Conservation (phyloP, 768 basidiomycete genomes). For the Lactarius vividus region DNA sequence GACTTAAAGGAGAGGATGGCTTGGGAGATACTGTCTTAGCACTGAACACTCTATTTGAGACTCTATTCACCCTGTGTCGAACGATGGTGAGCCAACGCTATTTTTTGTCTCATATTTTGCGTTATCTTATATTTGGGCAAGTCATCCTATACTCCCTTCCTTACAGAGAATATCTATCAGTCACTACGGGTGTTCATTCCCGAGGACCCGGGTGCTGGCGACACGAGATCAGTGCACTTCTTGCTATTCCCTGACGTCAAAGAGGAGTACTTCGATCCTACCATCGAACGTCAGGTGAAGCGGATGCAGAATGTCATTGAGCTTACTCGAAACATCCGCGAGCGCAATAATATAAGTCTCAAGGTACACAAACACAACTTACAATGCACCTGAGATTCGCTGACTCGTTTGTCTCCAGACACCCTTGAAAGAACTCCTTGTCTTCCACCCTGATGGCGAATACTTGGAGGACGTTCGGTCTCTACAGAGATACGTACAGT, state of each 20-base stretch:
- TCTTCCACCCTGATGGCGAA: constrained; percentile 85
- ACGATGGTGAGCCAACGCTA: constrained; percentile 73
- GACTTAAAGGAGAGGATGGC: constrained; percentile 94
- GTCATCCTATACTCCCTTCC: constrained; percentile 98
- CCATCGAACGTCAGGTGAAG: constrained; percentile 91
- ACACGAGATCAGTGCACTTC: constrained; percentile 94
- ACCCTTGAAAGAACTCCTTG: constrained; percentile 85
- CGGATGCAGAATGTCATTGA: constrained; percentile 96
- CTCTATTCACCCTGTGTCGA: constrained; percentile 88
- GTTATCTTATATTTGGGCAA: constrained; percentile 33
- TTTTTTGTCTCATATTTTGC: background rate
- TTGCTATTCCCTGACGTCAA: constrained; percentile 90
- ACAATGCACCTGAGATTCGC: background rate
- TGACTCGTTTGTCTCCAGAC: constrained; percentile 47
- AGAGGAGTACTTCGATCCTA: constrained; percentile 90
- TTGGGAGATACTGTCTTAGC: constrained; percentile 83
- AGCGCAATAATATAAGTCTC: constrained; percentile 79
- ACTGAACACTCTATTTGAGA: constrained; percentile 94
- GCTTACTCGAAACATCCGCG: constrained; percentile 82
- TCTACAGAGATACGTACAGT: constrained; percentile 84
- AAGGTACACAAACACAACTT: constrained; percentile 58
- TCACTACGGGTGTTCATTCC: constrained; percentile 84
- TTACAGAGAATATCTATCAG: constrained; percentile 96
- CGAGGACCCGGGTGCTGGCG: constrained; percentile 62
- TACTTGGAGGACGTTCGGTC: constrained; percentile 85